Evolutionary conservation across 768 basidiomycete genomes (phyloP).

Genomic region (Leccinum boreale): DNA sequence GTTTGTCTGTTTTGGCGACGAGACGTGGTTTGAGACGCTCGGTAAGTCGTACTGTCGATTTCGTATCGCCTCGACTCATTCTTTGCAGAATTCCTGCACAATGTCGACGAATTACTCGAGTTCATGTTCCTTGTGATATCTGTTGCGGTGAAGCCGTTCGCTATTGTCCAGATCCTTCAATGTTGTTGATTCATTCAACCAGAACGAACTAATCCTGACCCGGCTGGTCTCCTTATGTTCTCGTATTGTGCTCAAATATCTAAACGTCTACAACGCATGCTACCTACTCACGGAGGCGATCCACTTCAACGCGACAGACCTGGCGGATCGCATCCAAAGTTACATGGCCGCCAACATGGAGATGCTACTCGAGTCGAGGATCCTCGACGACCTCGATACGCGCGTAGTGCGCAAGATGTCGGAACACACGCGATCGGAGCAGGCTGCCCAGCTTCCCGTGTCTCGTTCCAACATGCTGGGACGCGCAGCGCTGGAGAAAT

Average conservation of each 20-base stretch:
- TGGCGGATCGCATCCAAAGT: conserved; percentile 67
- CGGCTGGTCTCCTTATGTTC: conserved; percentile 84
- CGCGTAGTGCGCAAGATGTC: conserved; percentile 68
- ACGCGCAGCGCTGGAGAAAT: conserved; percentile 52
- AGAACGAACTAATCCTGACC: conserved; percentile 91
- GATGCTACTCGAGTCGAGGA: conserved; percentile 72
- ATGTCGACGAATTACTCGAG: conserved; percentile 74
- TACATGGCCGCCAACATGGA: conserved; percentile 87
- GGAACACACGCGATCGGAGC: conserved; percentile 51
- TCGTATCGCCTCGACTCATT: neutral
- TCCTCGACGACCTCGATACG: conserved; percentile 73
- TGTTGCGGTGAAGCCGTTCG: conserved; percentile 58
- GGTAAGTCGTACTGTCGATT: conserved; percentile 40
- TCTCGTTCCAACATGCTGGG: conserved; percentile 55
- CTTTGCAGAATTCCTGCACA: conserved; percentile 53
- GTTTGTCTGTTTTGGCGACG: conserved; percentile 73
- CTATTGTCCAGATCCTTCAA: neutral
- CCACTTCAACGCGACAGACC: conserved; percentile 65
- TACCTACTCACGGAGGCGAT: conserved; percentile 80
- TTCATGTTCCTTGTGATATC: conserved; percentile 87
- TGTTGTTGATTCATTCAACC: neutral
- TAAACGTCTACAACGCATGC: conserved; percentile 73
- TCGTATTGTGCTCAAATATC: conserved; percentile 59
- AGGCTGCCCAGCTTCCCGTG: conserved; percentile 63
- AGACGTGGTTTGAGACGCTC: conserved; percentile 68